Conservation (phyloP, 306 rosid species). For the Potentilla sterilis region DNA sequence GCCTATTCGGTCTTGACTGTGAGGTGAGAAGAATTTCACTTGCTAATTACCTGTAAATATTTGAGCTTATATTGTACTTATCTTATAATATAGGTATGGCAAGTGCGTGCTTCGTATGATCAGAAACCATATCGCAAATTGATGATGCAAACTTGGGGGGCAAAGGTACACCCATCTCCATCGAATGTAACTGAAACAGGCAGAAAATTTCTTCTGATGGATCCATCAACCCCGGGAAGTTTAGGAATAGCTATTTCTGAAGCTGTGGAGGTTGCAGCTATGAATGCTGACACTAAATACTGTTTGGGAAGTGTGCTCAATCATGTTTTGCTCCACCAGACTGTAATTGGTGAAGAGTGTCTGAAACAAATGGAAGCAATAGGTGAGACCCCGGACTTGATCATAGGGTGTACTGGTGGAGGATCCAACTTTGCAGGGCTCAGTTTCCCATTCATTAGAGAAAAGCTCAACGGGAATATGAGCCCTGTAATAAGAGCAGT, state of each 20-base stretch:
- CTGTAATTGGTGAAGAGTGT: slow-evolving; percentile 90
- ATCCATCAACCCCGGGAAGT: slow-evolving; percentile 89
- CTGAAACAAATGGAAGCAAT: slow-evolving; percentile 86
- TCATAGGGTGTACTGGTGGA: slow-evolving; percentile 92
- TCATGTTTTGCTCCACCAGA: slow-evolving; percentile 90
- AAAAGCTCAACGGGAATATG: slow-evolving; percentile 72
- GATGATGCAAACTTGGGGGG: slow-evolving; percentile 99
- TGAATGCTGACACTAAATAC: slow-evolving; percentile 67
- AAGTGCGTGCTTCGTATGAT: slow-evolving; percentile 91
- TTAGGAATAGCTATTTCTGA: slow-evolving; percentile 96
- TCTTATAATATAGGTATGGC: slow-evolving; percentile 72
- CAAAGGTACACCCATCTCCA: slow-evolving; percentile 92
- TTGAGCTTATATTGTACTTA: not conserved
- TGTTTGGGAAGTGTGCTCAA: slow-evolving; percentile 93
- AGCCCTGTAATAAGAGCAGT: slow-evolving; percentile 85
- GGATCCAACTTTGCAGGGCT: slow-evolving; percentile 96
- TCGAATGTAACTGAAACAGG: slow-evolving; percentile 70
- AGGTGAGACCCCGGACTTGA: slow-evolving; percentile 85
- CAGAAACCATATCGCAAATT: slow-evolving; percentile 78
- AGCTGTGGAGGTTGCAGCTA: slow-evolving; percentile 85
- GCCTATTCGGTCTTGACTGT: slow-evolving; percentile 80
- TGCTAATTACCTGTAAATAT: not conserved
- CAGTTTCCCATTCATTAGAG: slow-evolving; percentile 82
- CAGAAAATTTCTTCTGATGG: slow-evolving; percentile 52
- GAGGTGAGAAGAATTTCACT: slow-evolving; percentile 47